phyloP scores from a whole-genome alignment of 2,329 filamentous ascomycete species.

The Neurospora crassa region DNA sequence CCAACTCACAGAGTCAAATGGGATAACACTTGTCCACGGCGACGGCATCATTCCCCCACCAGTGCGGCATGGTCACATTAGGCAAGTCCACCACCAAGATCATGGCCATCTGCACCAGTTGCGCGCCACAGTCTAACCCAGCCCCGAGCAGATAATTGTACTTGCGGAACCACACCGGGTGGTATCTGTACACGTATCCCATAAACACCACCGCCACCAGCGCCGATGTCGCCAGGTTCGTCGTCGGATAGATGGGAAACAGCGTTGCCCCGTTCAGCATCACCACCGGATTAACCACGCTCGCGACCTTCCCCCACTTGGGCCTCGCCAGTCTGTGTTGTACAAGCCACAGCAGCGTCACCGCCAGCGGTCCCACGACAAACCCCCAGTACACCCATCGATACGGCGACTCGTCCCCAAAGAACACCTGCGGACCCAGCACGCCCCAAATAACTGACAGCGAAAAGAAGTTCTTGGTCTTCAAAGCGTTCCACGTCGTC shows the following conservation, averaged over 20 bases:
- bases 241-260: constrained; percentile 21
- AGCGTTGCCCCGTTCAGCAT: constrained; percentile 19
- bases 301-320: constrained; percentile 20
- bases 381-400: constrained; percentile 23
- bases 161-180: constrained; percentile 29
- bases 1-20: too few relatives aligned
- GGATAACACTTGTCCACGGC: too few relatives aligned
- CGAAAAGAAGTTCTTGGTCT: neutral
- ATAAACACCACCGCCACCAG: constrained; percentile 21
- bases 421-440: constrained; percentile 18
- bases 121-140: constrained; percentile 26
- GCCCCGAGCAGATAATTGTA: constrained; percentile 33
- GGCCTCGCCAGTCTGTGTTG: constrained; percentile 20
- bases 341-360: constrained; percentile 16
- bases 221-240: constrained; percentile 20
- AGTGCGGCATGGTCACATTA: constrained; percentile 1
- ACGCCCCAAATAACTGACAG: neutral
- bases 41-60: neutral
- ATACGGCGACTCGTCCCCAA: constrained; percentile 17
- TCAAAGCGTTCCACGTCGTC: neutral
- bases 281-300: constrained; percentile 19
- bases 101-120: constrained; percentile 16
- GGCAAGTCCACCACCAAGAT: constrained; percentile 22
- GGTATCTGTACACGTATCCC: constrained; percentile 22
- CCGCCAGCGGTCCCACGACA: constrained; percentile 20